phyloP scores from a whole-genome alignment of 208 protist species.

The Trypanosomatidae sp. region DNA sequence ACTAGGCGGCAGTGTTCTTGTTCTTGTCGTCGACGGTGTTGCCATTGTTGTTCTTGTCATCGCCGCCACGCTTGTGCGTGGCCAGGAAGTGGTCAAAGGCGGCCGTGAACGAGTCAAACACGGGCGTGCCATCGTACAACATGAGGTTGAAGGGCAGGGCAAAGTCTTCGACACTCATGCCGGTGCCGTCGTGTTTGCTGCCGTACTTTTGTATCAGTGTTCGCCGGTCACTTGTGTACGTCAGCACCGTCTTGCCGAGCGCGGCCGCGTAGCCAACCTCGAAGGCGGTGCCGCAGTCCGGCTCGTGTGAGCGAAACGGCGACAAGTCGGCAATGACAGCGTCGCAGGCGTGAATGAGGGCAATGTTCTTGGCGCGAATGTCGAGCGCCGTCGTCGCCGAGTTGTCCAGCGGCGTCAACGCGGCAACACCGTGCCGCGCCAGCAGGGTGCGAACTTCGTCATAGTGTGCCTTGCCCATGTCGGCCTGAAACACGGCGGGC shows the following conservation, averaged over 20 bases:
- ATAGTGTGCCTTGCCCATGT: slow-evolving; percentile 46
- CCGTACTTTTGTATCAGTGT: slow-evolving; percentile 57
- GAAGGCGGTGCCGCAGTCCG: slow-evolving; percentile 68
- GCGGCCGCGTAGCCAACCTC: slow-evolving; percentile 73
- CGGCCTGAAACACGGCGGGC: slow-evolving; percentile 53
- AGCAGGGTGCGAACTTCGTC: slow-evolving; percentile 26
- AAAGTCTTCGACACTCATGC: slow-evolving; percentile 48
- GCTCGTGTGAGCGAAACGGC: slow-evolving; percentile 62
- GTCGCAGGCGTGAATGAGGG: slow-evolving; percentile 56
- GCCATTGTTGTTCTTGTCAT: too few species aligned
- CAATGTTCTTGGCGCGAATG: slow-evolving; percentile 65
- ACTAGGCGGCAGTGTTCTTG: too few species aligned
- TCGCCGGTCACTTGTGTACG: slow-evolving; percentile 37
- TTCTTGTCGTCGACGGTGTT: too few species aligned
- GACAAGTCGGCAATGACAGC: slow-evolving; percentile 75
- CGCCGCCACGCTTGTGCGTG: too few species aligned
- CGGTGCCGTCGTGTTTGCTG: slow-evolving; percentile 16
- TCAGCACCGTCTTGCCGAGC: slow-evolving; percentile 42
- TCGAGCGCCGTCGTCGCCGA: slow-evolving; percentile 15
- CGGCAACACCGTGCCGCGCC: slow-evolving; percentile 11
- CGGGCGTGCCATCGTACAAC: slow-evolving; percentile 30
- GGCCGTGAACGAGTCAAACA: slow-evolving; percentile 54
- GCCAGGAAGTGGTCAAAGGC: slow-evolving; percentile 34
- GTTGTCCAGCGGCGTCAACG: slow-evolving; percentile 57
- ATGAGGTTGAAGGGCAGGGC: slow-evolving; percentile 73